phyloP scores from a whole-genome alignment of 352 stramenopile species.

The Pythium angustatum region DNA sequence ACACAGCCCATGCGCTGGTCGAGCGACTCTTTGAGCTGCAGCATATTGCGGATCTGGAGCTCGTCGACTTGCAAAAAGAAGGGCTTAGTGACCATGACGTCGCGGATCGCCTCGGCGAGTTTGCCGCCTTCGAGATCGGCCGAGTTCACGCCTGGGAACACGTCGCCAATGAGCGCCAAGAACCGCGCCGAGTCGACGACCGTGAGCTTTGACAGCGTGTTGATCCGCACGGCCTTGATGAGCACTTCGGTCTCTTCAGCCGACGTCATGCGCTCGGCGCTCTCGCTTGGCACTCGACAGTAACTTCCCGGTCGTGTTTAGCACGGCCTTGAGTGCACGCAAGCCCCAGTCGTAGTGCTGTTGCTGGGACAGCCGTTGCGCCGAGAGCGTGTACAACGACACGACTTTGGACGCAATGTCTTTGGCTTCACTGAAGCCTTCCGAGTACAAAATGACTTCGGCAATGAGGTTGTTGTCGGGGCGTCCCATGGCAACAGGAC shows the following conservation, averaged over 20 bases:
- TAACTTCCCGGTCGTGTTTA: conserved; percentile 93
- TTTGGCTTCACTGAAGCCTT: conserved; percentile 85
- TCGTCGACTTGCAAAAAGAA: conserved; percentile 90
- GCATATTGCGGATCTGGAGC: conserved; percentile 93
- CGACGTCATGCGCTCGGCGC: conserved; percentile 42
- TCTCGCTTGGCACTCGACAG: conserved; percentile 72
- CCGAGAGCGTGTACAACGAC: conserved; percentile 73
- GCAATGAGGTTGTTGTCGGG: conserved; percentile 90
- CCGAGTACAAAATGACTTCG: conserved; percentile 81
- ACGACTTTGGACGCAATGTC: conserved; percentile 81
- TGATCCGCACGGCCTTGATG: conserved; percentile 95
- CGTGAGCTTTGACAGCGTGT: conserved; percentile 95
- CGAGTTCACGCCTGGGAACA: conserved; percentile 90
- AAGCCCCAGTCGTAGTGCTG: conserved; percentile 92
- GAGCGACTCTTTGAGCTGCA: conserved; percentile 94
- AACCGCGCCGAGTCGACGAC: conserved; percentile 91
- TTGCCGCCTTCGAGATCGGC: conserved; percentile 81
- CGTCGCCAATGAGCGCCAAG: conserved; percentile 90
- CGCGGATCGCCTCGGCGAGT: conserved; percentile 82
- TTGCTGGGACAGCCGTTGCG: conserved; percentile 72
- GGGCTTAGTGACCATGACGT: conserved; percentile 89
- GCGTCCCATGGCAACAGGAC: conserved; percentile 81
- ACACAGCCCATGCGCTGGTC: conserved; percentile 96
- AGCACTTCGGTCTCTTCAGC: conserved; percentile 90
- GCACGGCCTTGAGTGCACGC: conserved; percentile 89